These are phyloP conservation scores for Aspergillus ochraceoroseus DNA, from an alignment of 2,329 filamentous ascomycete genomes.

Conservation along the genomic window DNA sequence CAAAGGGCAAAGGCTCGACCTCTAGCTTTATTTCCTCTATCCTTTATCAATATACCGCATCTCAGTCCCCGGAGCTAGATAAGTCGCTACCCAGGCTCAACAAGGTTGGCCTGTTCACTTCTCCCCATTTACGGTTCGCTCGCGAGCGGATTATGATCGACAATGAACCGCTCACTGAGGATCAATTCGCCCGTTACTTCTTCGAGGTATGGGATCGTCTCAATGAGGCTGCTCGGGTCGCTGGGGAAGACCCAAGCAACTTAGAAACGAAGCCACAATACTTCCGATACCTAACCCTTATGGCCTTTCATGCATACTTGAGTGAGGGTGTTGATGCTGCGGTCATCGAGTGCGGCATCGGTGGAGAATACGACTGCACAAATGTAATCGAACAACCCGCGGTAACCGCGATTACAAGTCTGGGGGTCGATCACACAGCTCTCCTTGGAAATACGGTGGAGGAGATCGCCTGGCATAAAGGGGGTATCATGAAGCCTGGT, in stretches of 20 bases:
- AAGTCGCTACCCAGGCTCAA: slow-evolving; percentile 34
- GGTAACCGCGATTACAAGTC: slow-evolving; percentile 67
- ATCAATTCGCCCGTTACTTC: slow-evolving; percentile 69
- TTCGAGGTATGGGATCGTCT: slow-evolving; percentile 76
- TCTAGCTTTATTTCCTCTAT: slow-evolving; percentile 79
- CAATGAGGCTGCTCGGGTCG: slow-evolving; percentile 50
- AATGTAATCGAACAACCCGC: slow-evolving; percentile 72
- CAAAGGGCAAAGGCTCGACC: slow-evolving; percentile 89
- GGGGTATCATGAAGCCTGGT: slow-evolving; percentile 72
- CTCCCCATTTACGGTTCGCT: slow-evolving; percentile 76
- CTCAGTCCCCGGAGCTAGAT: slow-evolving; percentile 29
- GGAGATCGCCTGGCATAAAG: slow-evolving; percentile 88
- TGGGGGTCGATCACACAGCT: slow-evolving; percentile 79
- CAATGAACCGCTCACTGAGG: slow-evolving; percentile 63
- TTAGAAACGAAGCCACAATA: slow-evolving; percentile 73
- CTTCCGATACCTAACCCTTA: slow-evolving; percentile 83
- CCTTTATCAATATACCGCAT: slow-evolving; percentile 57
- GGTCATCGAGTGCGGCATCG: slow-evolving; percentile 89
- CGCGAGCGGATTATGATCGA: slow-evolving; percentile 81
- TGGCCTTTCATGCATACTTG: slow-evolving; percentile 81
- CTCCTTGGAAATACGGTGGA: slow-evolving; percentile 75
- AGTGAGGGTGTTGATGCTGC: slow-evolving; percentile 69
- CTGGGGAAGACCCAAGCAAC: slow-evolving; percentile 50
- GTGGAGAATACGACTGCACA: slow-evolving; percentile 87
- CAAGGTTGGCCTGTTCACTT: slow-evolving; percentile 76